A percentile compares a stretch with the other conserved stretches of the same genome.
Evolutionary conservation across 495 filamentous ascomycete genomes (phyloP).

Genomic region (Neurospora sp.): DNA sequence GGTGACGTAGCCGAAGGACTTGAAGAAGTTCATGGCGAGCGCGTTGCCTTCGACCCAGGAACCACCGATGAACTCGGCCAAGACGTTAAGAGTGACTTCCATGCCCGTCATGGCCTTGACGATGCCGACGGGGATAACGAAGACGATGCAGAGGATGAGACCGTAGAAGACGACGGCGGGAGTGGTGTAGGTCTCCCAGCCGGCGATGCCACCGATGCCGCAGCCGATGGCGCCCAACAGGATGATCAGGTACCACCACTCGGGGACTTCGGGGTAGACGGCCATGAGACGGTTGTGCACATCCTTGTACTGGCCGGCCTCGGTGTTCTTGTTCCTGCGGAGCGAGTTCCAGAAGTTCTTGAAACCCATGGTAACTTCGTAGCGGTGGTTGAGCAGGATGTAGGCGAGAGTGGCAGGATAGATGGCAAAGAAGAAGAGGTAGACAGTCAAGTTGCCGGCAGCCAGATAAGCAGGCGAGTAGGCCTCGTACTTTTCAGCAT

Average conservation of each 20-base stretch:
- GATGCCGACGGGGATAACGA: slow-evolving; percentile 29
- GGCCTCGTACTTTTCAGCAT: slow-evolving; percentile 22
- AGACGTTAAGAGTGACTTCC: slow-evolving; percentile 27
- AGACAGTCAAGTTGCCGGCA: slow-evolving; percentile 22
- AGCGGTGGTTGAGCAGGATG: slow-evolving; percentile 26
- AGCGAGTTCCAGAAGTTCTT: slow-evolving; percentile 21
- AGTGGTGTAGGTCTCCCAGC: slow-evolving; percentile 28
- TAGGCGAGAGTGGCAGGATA: slow-evolving; percentile 28
- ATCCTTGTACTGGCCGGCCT: slow-evolving; percentile 17
- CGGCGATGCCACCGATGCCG: slow-evolving; percentile 23
- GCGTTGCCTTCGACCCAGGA: slow-evolving; percentile 23
- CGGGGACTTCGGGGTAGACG: slow-evolving; percentile 25
- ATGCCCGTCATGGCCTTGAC: slow-evolving; percentile 31
- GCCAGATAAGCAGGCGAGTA: slow-evolving; percentile 29
- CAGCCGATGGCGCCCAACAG: slow-evolving; percentile 20
- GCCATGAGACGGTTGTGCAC: slow-evolving; percentile 31
- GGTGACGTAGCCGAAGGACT: slow-evolving; percentile 30
- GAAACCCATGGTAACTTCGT: slow-evolving; percentile 26
- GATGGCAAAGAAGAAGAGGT: slow-evolving; percentile 30
- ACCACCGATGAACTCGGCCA: slow-evolving; percentile 34
- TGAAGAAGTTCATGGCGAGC: slow-evolving; percentile 34
- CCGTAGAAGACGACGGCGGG: slow-evolving; percentile 30
- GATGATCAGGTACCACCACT: slow-evolving; percentile 28
- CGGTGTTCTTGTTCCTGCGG: slow-evolving; percentile 11
- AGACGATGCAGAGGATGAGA: slow-evolving; percentile 25